Base-by-base conservation (phyloP, 305 asterid species). In the Fraxinus floribunda region DNA sequence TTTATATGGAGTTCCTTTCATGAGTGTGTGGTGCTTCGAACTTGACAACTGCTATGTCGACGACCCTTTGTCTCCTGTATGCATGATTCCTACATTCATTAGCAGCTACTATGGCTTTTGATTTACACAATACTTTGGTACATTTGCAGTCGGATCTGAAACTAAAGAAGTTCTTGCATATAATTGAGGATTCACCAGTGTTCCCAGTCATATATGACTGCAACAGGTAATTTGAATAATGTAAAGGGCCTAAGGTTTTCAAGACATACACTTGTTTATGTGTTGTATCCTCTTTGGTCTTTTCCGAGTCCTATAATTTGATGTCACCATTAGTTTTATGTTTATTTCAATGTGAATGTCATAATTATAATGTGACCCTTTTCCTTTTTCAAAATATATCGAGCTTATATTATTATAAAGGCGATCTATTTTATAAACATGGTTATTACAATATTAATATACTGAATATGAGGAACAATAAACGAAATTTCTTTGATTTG, bases 91-190 rank as follows among this genome's bases (percentile, higher is more conserved):
- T 75, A 73, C 20, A 74, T 77, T 68, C 6, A 29, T 34, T 76
- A 35, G 34, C 35, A 16, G 71, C 22, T 62, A 22, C 7, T 44
- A 16, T 75, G 77, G 18, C 75, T 79, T 52, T 64, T 77, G 46
- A 82, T 79, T 68, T 35, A 20, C 82, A 38, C 18, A 39, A 81
- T 16, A 41, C 46, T 78, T 78, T 60, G 34, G 60, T 46, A 71
- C 78, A 15, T 85, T 84, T 83, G 85, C 96, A 95, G 99, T 90
- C 94, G 13, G 99, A 95, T 88, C 32, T 94, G 90, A 95, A 93
- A 79, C 84, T 95, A 93, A 94, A 95, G 94, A 95, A 95, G 78
- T 95, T 92, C 89, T 90, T 95, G 91, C 97, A 94, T 88, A 95
- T 95, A 77, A 93, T 94, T 83, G 97, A 95, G 95, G 83, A 85